Evolutionary conservation across 768 basidiomycete genomes (phyloP).

Genomic region (Phlebiopsis gigantea): DNA sequence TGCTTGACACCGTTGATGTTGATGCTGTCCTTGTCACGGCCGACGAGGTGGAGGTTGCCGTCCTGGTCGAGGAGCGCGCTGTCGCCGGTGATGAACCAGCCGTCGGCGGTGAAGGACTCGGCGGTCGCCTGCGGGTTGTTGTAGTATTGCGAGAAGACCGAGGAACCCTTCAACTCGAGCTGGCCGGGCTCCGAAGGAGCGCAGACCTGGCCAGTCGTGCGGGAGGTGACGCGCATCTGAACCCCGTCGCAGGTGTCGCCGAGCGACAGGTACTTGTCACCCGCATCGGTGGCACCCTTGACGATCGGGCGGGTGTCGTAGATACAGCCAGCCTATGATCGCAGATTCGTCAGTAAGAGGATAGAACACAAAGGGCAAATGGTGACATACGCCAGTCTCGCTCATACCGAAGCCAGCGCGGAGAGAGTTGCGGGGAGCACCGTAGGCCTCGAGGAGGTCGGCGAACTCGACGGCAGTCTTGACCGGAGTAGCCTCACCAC

Average conservation of each 20-base stretch:
- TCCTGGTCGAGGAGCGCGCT: conserved; percentile 36
- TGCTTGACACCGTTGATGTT: conserved; percentile 40
- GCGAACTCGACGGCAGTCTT: conserved; percentile 34
- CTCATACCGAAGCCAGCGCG: conserved; percentile 40
- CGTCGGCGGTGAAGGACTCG: conserved; percentile 36
- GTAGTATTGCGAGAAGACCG: not conserved
- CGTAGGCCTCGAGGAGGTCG: conserved; percentile 24
- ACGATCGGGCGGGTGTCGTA: conserved; percentile 29
- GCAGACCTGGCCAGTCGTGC: not conserved
- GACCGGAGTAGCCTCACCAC: conserved; percentile 38
- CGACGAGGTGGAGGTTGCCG: conserved; percentile 29
- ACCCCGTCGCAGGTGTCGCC: conserved; percentile 34
- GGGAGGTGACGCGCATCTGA: conserved; percentile 26
- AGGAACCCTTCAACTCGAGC: not conserved
- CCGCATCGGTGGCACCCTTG: conserved; percentile 16
- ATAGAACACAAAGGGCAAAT: not conserved
- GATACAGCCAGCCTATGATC: conserved; percentile 32
- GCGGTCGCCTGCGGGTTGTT: not conserved
- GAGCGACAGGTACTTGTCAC: conserved; percentile 29
- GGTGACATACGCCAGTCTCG: conserved; percentile 31
- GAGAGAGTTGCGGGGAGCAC: conserved; percentile 26
- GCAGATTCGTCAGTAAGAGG: not conserved
- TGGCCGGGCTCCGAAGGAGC: conserved; percentile 10
- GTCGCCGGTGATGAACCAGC: conserved; percentile 61
- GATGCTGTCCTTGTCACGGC: conserved; percentile 33